Conservation (phyloP, 106 monocot species). For the Gastrodia elata region DNA sequence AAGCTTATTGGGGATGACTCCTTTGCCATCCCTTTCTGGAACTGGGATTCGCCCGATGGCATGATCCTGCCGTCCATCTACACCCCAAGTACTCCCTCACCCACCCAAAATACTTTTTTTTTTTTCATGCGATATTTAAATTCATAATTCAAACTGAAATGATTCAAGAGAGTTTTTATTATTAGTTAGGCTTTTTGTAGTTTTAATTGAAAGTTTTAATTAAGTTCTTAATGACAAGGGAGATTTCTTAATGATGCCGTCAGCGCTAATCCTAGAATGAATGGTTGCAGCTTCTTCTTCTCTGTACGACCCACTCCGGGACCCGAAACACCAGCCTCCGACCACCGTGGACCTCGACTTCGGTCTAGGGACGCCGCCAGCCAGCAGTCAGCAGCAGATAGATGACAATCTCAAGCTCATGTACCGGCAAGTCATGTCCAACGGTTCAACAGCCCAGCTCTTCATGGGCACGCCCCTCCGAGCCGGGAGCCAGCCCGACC, state of each 20-base stretch:
- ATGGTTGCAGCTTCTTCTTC: constrained; percentile 11
- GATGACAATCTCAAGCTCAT: constrained; percentile 12
- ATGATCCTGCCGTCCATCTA: constrained; percentile 22
- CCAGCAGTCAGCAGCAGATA: neutral
- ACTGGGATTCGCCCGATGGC: constrained; percentile 21
- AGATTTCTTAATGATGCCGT: no score
- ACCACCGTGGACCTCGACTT: constrained; percentile 14
- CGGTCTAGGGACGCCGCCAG: neutral
- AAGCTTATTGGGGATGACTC: constrained; percentile 30
- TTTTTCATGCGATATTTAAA: neutral
- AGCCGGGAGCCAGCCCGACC: neutral
- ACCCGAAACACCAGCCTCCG: constrained; percentile 14
- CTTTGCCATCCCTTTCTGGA: constrained; percentile 29
- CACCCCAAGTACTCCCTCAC: neutral
- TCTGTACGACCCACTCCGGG: constrained; percentile 12
- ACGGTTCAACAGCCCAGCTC: constrained; percentile 5
- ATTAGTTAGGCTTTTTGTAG: no score
- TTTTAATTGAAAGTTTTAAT: no score
- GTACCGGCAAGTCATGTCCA: constrained; percentile 18
- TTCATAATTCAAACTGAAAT: neutral
- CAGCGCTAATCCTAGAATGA: no score
- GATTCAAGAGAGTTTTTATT: neutral
- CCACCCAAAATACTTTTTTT: neutral
- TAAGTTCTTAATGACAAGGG: no score
- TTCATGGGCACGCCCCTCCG: constrained; percentile 19